Evolutionary conservation across 1,284 basidiomycete species (phyloP).

Genomic region (Mycena citricolor): DNA sequence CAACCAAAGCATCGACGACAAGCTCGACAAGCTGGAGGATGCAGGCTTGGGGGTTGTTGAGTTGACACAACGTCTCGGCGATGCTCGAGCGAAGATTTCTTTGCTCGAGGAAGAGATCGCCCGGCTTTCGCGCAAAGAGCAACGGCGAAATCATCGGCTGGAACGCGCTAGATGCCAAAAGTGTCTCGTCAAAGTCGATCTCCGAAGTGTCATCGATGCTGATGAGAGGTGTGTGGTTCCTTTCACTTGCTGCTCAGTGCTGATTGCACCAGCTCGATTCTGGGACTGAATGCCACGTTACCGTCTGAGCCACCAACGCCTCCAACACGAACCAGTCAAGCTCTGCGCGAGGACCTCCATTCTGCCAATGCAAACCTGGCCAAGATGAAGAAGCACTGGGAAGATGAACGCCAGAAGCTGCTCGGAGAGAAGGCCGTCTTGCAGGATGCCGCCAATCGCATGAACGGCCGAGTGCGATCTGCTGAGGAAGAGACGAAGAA

Average conservation of each 20-base stretch:
- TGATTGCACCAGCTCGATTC: constrained; percentile 45
- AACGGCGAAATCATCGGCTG: constrained; percentile 57
- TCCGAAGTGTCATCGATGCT: constrained; percentile 41
- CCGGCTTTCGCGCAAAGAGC: constrained; percentile 60
- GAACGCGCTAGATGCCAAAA: constrained; percentile 62
- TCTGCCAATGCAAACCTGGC: constrained; percentile 62
- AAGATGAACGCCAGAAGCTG: constrained; percentile 59
- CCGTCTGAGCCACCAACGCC: constrained; percentile 61
- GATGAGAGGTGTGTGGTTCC: constrained; percentile 60
- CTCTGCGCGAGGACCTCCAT: constrained; percentile 53
- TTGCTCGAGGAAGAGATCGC: constrained; percentile 67
- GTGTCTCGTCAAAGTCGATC: constrained; percentile 61
- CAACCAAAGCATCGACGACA: constrained; percentile 82
- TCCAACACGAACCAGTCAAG: constrained; percentile 62
- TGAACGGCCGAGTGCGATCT: constrained; percentile 58
- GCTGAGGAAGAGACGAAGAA: constrained; percentile 57
- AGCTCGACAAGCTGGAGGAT: constrained; percentile 78
- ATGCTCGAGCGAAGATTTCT: constrained; percentile 57
- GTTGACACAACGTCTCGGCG: constrained; percentile 68
- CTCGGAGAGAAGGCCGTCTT: constrained; percentile 69
- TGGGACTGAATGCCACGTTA: constrained; percentile 47
- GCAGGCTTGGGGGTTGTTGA: constrained; percentile 70
- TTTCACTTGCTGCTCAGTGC: neutral
- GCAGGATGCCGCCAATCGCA: constrained; percentile 62
- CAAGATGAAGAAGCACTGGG: constrained; percentile 63